A percentile compares a stretch with the other conserved stretches of the same genome.
Conservation (phyloP, 2,329 filamentous ascomycete genomes). For the Lanzia echinophila region DNA sequence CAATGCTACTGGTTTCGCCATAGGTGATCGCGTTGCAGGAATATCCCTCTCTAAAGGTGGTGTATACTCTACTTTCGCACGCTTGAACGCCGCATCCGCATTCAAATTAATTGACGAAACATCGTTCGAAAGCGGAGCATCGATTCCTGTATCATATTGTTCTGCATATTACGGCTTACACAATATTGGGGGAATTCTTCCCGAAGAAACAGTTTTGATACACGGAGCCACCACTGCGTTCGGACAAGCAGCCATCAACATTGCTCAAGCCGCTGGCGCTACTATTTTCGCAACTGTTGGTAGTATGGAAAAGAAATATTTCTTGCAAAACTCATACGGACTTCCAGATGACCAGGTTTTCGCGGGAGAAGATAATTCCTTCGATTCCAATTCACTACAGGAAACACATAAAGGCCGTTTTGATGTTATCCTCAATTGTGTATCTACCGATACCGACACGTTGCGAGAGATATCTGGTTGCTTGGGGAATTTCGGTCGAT, state of each 20-base stretch:
- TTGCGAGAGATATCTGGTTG: slow-evolving; percentile 40
- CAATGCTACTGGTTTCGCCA: slow-evolving; percentile 18
- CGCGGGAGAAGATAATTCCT: slow-evolving; percentile 31
- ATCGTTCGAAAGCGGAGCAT: slow-evolving; percentile 22
- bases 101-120: slow-evolving; percentile 18
- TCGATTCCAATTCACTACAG: slow-evolving; percentile 27
- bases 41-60: slow-evolving; percentile 14
- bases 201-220: slow-evolving; percentile 30
- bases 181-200: slow-evolving; percentile 20
- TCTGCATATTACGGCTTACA: slow-evolving; percentile 25
- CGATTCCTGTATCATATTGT: slow-evolving; percentile 22
- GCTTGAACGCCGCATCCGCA: slow-evolving; percentile 17
- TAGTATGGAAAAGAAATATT: slow-evolving; percentile 14
- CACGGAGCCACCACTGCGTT: slow-evolving; percentile 31
- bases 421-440: slow-evolving; percentile 28
- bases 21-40: slow-evolving; percentile 30
- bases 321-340: slow-evolving; percentile 23
- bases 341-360: slow-evolving; percentile 37
- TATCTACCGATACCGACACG: slow-evolving; percentile 13
- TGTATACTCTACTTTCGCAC: slow-evolving; percentile 22
- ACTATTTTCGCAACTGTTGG: slow-evolving; percentile 27
- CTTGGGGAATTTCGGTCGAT: slow-evolving; percentile 31
- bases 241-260: slow-evolving; percentile 32
- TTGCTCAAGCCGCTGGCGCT: slow-evolving; percentile 24
- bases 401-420: slow-evolving; percentile 22